Conservation (phyloP, 352 stramenopile species). For the Pythium aquatile region DNA sequence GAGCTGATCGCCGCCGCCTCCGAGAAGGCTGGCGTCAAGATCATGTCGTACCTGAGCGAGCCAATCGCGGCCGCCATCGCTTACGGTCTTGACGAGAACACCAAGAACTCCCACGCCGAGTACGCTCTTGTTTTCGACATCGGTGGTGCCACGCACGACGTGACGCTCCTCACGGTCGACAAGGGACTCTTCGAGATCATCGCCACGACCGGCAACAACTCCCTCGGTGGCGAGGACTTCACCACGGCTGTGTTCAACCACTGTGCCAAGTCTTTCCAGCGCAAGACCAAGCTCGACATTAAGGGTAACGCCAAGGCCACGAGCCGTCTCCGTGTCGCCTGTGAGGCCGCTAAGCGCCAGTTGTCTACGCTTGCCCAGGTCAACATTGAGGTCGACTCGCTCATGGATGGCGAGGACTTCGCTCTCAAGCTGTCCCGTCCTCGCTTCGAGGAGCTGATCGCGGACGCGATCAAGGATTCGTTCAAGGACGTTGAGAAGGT, state of each 20-base stretch:
- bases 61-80: constrained; percentile 97
- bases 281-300: constrained; percentile 93
- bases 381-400: constrained; percentile 97
- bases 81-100: constrained; percentile 96
- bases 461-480: constrained; percentile 91
- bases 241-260: constrained; percentile 96
- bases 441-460: constrained; percentile 95
- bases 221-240: constrained; percentile 96
- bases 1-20: constrained; percentile 78
- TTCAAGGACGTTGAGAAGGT: constrained; percentile 90
- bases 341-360: constrained; percentile 96
- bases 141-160: constrained; percentile 96
- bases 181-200: constrained; percentile 98
- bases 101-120: constrained; percentile 85
- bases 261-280: constrained; percentile 95
- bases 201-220: constrained; percentile 94
- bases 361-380: constrained; percentile 95
- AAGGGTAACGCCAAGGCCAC: constrained; percentile 92
- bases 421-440: constrained; percentile 96
- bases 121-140: constrained; percentile 99
- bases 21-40: constrained; percentile 90
- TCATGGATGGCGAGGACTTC: constrained; percentile 97
- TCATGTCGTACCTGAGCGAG: constrained; percentile 98
- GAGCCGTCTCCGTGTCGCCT: constrained; percentile 93
- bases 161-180: constrained; percentile 95